Evolutionary conservation across 305 asterid genomes (phyloP).

Genomic region (Fraxinus albicans): DNA sequence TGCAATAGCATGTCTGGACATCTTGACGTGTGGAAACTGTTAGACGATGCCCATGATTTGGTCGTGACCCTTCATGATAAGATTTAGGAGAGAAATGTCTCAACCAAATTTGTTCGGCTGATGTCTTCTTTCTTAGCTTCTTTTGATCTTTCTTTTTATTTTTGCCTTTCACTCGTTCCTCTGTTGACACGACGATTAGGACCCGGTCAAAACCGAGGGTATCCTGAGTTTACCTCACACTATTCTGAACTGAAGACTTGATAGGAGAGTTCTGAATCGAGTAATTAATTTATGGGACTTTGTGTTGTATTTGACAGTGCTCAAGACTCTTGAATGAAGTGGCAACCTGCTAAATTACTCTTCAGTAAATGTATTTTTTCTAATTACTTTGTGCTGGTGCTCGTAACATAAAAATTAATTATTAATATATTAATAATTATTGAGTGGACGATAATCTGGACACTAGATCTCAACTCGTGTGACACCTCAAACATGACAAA

Average conservation of each 20-base stretch:
- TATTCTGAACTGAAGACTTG: conserved; percentile 11
- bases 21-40: conserved; percentile 70
- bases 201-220: conserved; percentile 3
- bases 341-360: conserved; percentile 38
- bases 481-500: neutral
- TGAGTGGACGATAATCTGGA: no score
- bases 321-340: conserved; percentile 42
- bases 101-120: neutral
- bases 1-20: conserved; percentile 77
- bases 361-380: neutral
- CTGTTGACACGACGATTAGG: neutral
- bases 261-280: conserved; percentile 20
- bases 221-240: conserved; percentile 8
- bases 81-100: conserved; percentile 33
- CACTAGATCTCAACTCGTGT: neutral
- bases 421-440: no score
- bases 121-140: neutral
- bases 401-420: no score
- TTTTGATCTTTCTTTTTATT: neutral
- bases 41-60: conserved; percentile 79
- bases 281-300: conserved; percentile 23
- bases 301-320: conserved; percentile 48
- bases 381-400: neutral
- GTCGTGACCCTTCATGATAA: conserved; percentile 71
- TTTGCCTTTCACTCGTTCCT: neutral